phyloP scores from a whole-genome alignment of 2,329 filamentous ascomycete species.

The Phialophora tarda region DNA sequence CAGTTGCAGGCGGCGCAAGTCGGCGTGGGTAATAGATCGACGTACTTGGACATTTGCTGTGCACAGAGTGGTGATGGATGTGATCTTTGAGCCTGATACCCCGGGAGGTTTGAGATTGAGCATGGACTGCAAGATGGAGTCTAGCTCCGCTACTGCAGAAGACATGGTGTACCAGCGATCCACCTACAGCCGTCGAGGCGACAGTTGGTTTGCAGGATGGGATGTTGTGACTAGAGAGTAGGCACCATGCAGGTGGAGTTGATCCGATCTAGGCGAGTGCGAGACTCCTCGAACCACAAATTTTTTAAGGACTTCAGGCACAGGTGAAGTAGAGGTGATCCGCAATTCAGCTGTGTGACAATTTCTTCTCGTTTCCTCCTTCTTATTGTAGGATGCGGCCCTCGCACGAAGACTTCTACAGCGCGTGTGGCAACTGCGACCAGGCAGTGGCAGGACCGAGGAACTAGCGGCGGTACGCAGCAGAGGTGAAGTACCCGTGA shows the following conservation, averaged over 20 bases:
- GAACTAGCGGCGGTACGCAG: conserved; percentile 28
- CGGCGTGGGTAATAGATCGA: conserved; percentile 24
- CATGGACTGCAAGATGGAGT: conserved; percentile 88
- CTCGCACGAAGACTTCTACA: conserved; percentile 31
- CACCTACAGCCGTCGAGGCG: conserved; percentile 30
- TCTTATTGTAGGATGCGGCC: conserved; percentile 21
- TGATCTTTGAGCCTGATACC: conserved; percentile 91
- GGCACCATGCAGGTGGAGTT: conserved; percentile 5
- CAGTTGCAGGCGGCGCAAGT: conserved; percentile 36
- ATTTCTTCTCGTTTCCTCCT: conserved; percentile 17
- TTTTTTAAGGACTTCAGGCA: conserved; percentile 26
- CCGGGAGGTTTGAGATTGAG: conserved; percentile 89
- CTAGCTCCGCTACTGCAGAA: conserved; percentile 87
- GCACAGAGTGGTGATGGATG: conserved; percentile 83
- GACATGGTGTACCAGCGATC: conserved; percentile 61
- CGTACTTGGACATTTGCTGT: conserved; percentile 89
- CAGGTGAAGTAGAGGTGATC: conserved; percentile 20
- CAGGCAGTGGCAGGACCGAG: conserved; percentile 21
- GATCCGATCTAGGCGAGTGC: conserved; percentile 12
- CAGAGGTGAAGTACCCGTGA: conserved; percentile 18
- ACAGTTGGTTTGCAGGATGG: conserved; percentile 20
- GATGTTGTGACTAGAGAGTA: conserved; percentile 17
- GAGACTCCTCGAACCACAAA: conserved; percentile 10
- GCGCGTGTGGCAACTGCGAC: conserved; percentile 30
- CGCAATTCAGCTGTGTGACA: conserved; percentile 16